Conservation (phyloP, 768 basidiomycete species). For the Mycena epipterygia region DNA sequence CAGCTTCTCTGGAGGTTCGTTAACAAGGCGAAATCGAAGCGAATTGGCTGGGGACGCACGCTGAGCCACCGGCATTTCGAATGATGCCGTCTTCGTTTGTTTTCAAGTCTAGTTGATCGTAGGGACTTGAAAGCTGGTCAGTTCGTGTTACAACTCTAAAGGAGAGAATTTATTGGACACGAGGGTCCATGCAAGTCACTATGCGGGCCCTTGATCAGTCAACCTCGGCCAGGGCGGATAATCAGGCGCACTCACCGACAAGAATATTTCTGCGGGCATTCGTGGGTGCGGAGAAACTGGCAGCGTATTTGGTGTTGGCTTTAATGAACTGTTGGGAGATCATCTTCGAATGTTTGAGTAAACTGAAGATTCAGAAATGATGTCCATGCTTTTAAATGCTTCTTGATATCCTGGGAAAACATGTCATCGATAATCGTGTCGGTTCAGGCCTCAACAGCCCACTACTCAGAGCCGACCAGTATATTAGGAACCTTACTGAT, state of each 20-base stretch:
- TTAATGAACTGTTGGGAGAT: constrained; percentile 50
- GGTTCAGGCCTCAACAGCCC: background rate
- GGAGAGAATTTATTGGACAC: constrained; percentile 54
- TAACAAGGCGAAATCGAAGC: background rate
- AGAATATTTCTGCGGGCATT: constrained; percentile 48
- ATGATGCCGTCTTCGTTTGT: constrained; percentile 67
- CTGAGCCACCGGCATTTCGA: constrained; percentile 65
- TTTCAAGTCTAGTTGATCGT: constrained; percentile 59
- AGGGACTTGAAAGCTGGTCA: constrained; percentile 46
- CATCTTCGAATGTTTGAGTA: constrained; percentile 40
- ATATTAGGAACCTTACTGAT: background rate
- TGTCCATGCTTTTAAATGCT: background rate
- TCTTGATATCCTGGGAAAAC: background rate
- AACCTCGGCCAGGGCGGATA: background rate
- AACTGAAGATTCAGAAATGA: background rate
- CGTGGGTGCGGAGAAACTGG: constrained; percentile 59
- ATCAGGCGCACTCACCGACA: constrained; percentile 45
- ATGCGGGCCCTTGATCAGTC: background rate
- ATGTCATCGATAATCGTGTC: background rate
- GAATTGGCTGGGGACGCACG: constrained; percentile 48
- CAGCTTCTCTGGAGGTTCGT: constrained; percentile 53
- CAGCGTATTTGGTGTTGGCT: constrained; percentile 58
- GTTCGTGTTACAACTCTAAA: background rate
- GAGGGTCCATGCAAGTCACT: constrained; percentile 71
- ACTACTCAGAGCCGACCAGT: background rate